These are phyloP conservation scores for Syzygium aqueum DNA, from an alignment of 345 rosid genomes.

Conservation along the genomic window DNA sequence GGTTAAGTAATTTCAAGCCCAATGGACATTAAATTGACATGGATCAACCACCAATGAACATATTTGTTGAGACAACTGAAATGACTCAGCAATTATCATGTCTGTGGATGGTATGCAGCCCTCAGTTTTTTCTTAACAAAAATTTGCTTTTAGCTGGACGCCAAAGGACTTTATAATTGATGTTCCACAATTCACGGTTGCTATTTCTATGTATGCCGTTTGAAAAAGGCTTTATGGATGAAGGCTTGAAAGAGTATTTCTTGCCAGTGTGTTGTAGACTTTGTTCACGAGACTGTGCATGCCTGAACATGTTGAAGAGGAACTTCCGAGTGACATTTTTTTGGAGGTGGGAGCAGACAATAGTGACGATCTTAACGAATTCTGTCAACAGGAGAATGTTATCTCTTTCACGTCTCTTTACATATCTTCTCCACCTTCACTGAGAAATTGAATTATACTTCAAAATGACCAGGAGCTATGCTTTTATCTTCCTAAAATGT, in stretches of 20 bases:
- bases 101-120: neutral
- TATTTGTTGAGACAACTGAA: neutral
- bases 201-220: neutral
- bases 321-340: accelerated
- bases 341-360: accelerated
- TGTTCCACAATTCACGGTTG: neutral
- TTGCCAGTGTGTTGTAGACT: neutral
- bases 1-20: accelerated
- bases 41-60: neutral
- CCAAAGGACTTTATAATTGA: neutral
- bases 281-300: neutral
- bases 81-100: neutral
- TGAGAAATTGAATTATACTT: accelerated
- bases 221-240: neutral
- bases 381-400: accelerated
- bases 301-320: accelerated
- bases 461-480: accelerated
- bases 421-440: neutral
- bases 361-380: accelerated
- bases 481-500: neutral
- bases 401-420: neutral
- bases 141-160: neutral
- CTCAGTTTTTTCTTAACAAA: accelerated
- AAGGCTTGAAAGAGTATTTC: neutral
- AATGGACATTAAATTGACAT: neutral